Conservation (phyloP, 306 rosid genomes). For the Quercus rubra region DNA sequence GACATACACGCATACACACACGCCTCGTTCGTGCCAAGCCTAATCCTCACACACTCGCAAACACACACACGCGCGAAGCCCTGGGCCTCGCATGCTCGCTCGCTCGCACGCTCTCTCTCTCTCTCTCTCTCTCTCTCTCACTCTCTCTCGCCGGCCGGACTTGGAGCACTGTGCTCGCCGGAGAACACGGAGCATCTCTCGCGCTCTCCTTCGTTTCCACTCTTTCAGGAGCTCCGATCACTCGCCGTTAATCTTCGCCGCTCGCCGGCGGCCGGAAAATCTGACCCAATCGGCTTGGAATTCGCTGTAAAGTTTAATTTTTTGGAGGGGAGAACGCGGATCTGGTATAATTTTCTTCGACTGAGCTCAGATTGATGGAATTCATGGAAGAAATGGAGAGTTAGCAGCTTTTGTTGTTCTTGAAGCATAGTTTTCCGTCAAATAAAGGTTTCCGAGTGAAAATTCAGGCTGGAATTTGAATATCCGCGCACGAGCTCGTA, state of each 20-base stretch:
- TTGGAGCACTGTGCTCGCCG: conserved; percentile 29
- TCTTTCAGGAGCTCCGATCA: background rate
- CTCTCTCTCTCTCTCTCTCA: background rate
- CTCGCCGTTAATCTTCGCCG: background rate
- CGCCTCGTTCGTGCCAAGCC: conserved; percentile 68
- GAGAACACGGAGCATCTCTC: background rate
- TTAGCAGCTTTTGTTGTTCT: background rate
- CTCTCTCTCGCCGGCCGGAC: conserved; percentile 29
- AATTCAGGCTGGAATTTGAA: background rate
- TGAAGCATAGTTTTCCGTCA: background rate
- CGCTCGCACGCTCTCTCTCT: conserved; percentile 52
- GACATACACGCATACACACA: conserved; percentile 20
- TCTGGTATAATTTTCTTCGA: conserved; percentile 5
- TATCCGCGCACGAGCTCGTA: background rate
- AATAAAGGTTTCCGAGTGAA: no score
- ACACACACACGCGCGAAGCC: conserved; percentile 62
- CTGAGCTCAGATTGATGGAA: conserved; percentile 20
- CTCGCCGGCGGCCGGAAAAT: conserved; percentile 47
- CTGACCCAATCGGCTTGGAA: background rate
- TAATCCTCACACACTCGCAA: conserved; percentile 19
- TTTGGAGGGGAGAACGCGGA: conserved; percentile 23
- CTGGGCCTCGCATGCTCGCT: conserved; percentile 59
- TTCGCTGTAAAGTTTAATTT: conserved; percentile 5
- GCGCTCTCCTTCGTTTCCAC: background rate
- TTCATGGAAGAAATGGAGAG: background rate